These are phyloP conservation scores for Santalum album DNA, from an alignment of 164 flowering plant species.

Conservation along the genomic window DNA sequence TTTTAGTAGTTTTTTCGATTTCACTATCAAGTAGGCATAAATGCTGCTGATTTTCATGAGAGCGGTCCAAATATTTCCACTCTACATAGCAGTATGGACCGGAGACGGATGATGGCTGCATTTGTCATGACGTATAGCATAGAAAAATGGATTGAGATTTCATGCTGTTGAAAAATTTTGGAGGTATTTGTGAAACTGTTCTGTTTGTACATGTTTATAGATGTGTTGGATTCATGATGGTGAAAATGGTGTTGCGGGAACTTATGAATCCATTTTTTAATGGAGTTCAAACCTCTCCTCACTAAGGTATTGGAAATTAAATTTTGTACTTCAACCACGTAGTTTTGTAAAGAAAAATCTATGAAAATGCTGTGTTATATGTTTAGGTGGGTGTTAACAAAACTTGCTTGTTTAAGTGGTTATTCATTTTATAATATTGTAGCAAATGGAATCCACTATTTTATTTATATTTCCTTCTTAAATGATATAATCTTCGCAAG, in stretches of 20 bases:
- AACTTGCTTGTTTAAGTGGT: no score
- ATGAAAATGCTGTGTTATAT: no score
- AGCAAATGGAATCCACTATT: no score
- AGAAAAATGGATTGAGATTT: not conserved
- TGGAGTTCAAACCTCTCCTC: constrained; percentile 75
- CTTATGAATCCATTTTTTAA: constrained; percentile 83
- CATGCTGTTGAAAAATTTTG: not conserved
- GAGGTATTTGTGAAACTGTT: constrained; percentile 1
- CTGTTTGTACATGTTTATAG: constrained; percentile 26
- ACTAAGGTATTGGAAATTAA: constrained; percentile 40
- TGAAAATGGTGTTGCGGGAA: constrained; percentile 87
- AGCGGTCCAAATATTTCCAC: constrained; percentile 24
- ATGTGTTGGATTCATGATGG: constrained; percentile 98
- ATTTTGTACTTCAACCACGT: no score
- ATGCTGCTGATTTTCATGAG: constrained; percentile 83
- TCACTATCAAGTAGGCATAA: constrained; percentile 73
- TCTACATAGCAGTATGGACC: constrained; percentile 35
- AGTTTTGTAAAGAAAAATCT: no score
- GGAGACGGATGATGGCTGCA: constrained; percentile 95
- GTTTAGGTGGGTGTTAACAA: no score
- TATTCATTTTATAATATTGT: no score
- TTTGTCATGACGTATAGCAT: constrained; percentile 87
- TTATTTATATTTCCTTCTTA: no score
- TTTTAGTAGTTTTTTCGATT: constrained; percentile 8
- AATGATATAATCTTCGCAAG: no score